Percentiles rank a stretch among this genome's conserved stretches.
Conservation (phyloP, 768 basidiomycete genomes). For the Thelephora ganbajun region DNA sequence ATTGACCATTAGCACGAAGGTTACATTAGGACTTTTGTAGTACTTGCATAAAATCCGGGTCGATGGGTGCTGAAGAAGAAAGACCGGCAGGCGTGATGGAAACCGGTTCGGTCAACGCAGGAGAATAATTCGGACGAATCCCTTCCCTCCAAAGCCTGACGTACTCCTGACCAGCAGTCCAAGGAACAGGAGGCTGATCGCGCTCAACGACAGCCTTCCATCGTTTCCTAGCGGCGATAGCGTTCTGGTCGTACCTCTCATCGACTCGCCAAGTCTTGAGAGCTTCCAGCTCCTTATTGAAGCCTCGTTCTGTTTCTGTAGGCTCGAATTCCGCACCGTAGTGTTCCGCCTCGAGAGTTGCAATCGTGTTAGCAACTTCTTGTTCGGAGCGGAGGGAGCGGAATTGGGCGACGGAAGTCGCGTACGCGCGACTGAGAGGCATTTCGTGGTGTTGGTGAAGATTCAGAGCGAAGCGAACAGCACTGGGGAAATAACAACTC, state of each 20-base stretch:
- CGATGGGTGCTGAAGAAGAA: not conserved
- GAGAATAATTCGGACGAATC: constrained; percentile 50
- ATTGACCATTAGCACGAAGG: no score
- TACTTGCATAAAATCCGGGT: not conserved
- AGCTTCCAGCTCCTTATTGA: constrained; percentile 45
- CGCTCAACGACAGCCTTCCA: constrained; percentile 44
- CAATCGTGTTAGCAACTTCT: constrained; percentile 61
- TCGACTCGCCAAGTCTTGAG: constrained; percentile 46
- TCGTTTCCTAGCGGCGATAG: constrained; percentile 52
- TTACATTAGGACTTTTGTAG: no score
- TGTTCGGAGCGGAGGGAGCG: constrained; percentile 78
- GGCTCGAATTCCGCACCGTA: constrained; percentile 54
- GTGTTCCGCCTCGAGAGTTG: constrained; percentile 65
- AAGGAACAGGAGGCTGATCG: constrained; percentile 26
- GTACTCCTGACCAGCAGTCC: constrained; percentile 68
- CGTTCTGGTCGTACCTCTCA: constrained; percentile 43
- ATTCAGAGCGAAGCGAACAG: constrained; percentile 67
- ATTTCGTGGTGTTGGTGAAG: constrained; percentile 51
- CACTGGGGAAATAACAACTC: constrained; percentile 29
- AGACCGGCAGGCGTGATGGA: constrained; percentile 10
- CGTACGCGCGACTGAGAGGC: constrained; percentile 71
- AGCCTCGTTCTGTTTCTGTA: constrained; percentile 46
- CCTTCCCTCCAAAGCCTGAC: constrained; percentile 60
- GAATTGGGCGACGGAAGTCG: constrained; percentile 69
- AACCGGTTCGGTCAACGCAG: constrained; percentile 30